phyloP scores from a whole-genome alignment of 352 stramenopile species.

The Globisporangium paroecandrum region DNA sequence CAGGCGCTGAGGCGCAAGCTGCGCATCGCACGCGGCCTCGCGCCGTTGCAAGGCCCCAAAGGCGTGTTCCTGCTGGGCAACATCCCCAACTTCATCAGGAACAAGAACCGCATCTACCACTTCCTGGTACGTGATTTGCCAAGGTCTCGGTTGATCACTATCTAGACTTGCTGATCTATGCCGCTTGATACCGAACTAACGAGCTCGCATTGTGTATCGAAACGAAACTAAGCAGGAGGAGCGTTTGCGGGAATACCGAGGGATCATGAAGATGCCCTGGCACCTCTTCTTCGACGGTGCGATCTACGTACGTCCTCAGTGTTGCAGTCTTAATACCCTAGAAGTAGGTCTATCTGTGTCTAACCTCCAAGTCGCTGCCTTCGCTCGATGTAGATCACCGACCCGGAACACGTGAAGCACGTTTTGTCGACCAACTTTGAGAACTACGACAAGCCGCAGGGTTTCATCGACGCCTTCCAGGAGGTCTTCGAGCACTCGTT shows the following conservation, averaged over 20 bases:
- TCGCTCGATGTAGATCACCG: slow-evolving; percentile 32
- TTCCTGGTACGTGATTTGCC: slow-evolving; percentile 32
- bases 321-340: background rate
- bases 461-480: slow-evolving; percentile 60
- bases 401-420: slow-evolving; percentile 63
- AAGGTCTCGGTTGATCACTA: background rate
- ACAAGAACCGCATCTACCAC: slow-evolving; percentile 55
- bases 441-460: slow-evolving; percentile 75
- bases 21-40: slow-evolving; percentile 44
- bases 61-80: slow-evolving; percentile 49
- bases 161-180: background rate
- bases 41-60: slow-evolving; percentile 35
- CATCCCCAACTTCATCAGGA: slow-evolving; percentile 47
- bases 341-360: background rate
- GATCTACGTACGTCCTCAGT: slow-evolving; percentile 38
- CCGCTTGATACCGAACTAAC: background rate
- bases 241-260: slow-evolving; percentile 34
- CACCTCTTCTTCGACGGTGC: slow-evolving; percentile 63
- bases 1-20: slow-evolving; percentile 40
- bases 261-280: slow-evolving; percentile 69
- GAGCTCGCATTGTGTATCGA: background rate
- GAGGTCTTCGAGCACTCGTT: slow-evolving; percentile 73
- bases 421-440: slow-evolving; percentile 55
- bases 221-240: slow-evolving; percentile 29
- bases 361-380: background rate